Base-by-base conservation (phyloP, 164 flowering plant genomes). In the Paratinospora sagittata region DNA sequence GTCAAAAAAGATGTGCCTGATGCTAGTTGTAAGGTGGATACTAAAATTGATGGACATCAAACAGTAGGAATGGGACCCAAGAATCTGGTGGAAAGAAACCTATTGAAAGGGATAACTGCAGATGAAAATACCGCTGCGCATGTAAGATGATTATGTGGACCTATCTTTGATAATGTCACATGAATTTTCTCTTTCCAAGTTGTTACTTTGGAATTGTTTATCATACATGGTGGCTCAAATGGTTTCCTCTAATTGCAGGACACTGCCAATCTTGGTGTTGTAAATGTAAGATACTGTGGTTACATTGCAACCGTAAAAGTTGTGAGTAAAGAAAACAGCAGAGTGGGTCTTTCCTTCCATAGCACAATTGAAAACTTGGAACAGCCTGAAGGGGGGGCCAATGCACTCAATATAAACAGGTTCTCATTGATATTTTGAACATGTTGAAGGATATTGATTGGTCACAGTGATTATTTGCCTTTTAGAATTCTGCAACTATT, bases 51-150 rank as follows among this genome's bases (percentile, higher is more conserved):
- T 79, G 99, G 99, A 75, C 74, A 77, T 76, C 85, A 73, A 71
- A 85, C 88, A 69, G 81, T 85, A 73, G 95, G 93, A 67, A 61
- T 82, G 74, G 84, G 84, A 41, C 67, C 80, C 74, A 78, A 81
- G 73, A 79, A 79, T 66, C 72, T 89, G 21, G 78, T 79, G 17
- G 92, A 87, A 74, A 83, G 92, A 75, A 95, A 95, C 77, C 79
- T 95, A 13, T 80, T 95, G 78, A 95, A 95, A 84, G 99, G 99
- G 75, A 87, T 95, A 58, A 95, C 99, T 63, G 99, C 97, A 49
- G 97, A 95, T 82, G 99, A 95, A 84, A 95, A 92, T 82, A 92
- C 99, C 57, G 96, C 99, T 72, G 97, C 99, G 23, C 99, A 90
- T 82, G 99, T 95, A 87, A 83, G 92, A 67, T 72, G 37, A n/a